Evolutionary conservation across 2,329 filamentous ascomycete species (phyloP), one percentile per base, ranked within the genome.

Genomic region (Periconia sp.): DNA sequence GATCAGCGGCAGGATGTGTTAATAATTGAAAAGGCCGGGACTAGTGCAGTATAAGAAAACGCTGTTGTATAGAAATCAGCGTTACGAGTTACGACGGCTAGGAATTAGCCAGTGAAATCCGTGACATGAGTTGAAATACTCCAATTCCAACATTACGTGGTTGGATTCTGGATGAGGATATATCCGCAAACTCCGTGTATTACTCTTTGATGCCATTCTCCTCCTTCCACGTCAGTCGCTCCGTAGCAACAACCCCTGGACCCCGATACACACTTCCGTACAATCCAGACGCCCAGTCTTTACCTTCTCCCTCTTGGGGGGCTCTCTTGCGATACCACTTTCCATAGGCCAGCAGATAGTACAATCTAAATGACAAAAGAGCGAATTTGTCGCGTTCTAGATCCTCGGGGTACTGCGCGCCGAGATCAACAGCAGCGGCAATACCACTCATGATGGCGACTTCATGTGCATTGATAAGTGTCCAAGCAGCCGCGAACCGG

Each of bases 401-500:
- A 60, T 87, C 85, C 55, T 81, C 82, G 1, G 77, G 76, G 61
- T 90, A 90, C 1, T 79, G 76, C 0, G 87, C 88, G 0, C 88
- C 88, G 0, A 90, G 75, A 45, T 84, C 82, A 50, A 88, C 88
- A 0, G 87, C 88, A 2, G 87, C 88, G 3, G 86, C 85, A 45
- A 90, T 88, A 0, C 88, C 87, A 51, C 82, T 85, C 47, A 91
- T 85, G 52, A 86, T 85, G 1, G 88, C 88, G 10, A 89, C 78
- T 64, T 91, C 88, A 61, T 91, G 85, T 62, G 85, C 85, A 58
- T 87, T 87, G 54, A 89, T 82, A 52, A 90, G 75, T 0, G 87
- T 90, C 87, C 87, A 90, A 7, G 81, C 81, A 1, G 83, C 84
- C 0, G 86, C 87, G 65, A 84, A 90, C 19, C 79, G 76, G 0